phyloP scores from a whole-genome alignment of 1,284 basidiomycete species.

The Schizophyllum commune region DNA sequence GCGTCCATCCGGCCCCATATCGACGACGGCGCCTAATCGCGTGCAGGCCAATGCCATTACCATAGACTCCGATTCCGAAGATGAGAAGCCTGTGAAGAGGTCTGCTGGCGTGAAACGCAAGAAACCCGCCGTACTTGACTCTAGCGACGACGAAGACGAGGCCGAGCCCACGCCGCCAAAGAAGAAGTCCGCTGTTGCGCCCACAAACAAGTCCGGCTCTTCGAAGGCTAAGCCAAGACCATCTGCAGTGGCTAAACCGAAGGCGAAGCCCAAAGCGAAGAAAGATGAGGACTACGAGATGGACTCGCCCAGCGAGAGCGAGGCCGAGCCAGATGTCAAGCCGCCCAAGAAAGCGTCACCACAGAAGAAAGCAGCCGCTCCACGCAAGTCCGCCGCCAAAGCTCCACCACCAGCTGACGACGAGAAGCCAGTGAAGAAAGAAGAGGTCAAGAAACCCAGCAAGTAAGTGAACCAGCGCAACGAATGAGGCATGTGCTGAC shows the following conservation, averaged over 20 bases:
- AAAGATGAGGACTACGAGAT: conserved; percentile 15
- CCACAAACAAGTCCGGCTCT: conserved; percentile 1
- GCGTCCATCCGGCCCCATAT: not conserved
- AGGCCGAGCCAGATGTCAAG: conserved; percentile 5
- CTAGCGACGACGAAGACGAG: conserved; percentile 24
- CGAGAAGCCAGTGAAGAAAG: not conserved
- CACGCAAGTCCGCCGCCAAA: conserved; percentile 19
- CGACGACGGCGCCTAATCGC: not conserved
- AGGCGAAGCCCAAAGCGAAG: conserved; percentile 13
- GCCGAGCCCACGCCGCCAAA: conserved; percentile 27
- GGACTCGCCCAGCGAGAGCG: conserved; percentile 8
- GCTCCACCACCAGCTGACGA: conserved; percentile 11
- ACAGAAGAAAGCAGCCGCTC: conserved; percentile 6
- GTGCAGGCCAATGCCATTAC: not conserved
- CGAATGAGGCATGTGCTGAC: conserved; percentile 1
- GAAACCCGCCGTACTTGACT: conserved; percentile 14
- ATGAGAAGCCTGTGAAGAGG: not conserved
- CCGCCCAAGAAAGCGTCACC: not conserved
- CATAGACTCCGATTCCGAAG: not conserved
- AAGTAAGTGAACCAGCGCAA: conserved; percentile 17
- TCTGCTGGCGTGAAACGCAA: conserved; percentile 14
- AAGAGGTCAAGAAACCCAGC: conserved; percentile 3
- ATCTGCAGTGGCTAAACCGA: conserved; percentile 20
- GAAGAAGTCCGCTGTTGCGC: conserved; percentile 31
- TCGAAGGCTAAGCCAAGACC: not conserved